These are phyloP conservation scores for Amphichorda felina DNA, from an alignment of 2,329 filamentous ascomycete genomes.

Conservation along the genomic window DNA sequence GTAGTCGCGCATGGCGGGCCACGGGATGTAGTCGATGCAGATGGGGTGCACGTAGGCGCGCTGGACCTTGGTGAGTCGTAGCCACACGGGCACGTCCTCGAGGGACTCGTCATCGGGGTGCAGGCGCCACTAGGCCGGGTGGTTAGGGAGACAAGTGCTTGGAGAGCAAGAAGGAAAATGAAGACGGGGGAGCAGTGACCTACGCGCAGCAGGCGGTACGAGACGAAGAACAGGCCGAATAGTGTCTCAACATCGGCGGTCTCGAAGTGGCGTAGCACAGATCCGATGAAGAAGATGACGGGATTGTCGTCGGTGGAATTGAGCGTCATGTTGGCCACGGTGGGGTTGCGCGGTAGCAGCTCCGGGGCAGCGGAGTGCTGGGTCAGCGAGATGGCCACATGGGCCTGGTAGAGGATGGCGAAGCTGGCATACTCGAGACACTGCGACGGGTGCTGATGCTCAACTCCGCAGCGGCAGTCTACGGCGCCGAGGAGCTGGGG, in stretches of 20 bases:
- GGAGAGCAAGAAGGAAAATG: background rate
- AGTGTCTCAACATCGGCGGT: slow-evolving; percentile 11
- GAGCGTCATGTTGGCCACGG: slow-evolving; percentile 10
- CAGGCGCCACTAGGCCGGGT: slow-evolving; percentile 12
- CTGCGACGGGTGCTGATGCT: slow-evolving; percentile 10
- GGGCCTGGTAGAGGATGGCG: slow-evolving; percentile 12
- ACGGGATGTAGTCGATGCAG: slow-evolving; percentile 12
- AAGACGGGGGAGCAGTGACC: slow-evolving; percentile 1
- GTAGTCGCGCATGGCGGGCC: slow-evolving; percentile 11
- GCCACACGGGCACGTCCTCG: slow-evolving; percentile 9
- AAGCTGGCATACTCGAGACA: slow-evolving; percentile 12
- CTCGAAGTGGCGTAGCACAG: slow-evolving; percentile 11
- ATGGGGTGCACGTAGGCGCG: slow-evolving; percentile 10
- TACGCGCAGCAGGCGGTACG: slow-evolving; percentile 12
- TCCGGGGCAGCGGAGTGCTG: slow-evolving; percentile 8
- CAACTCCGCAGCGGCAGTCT: slow-evolving; percentile 13
- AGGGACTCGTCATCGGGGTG: slow-evolving; percentile 10
- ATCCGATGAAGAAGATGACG: slow-evolving; percentile 9
- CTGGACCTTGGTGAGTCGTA: slow-evolving; percentile 11
- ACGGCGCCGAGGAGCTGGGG: slow-evolving; percentile 3
- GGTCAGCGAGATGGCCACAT: no score
- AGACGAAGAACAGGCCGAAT: slow-evolving; percentile 12
- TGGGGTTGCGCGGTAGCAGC: slow-evolving; percentile 9
- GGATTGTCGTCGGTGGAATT: slow-evolving; percentile 11
- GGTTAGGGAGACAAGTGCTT: no score